These are phyloP conservation scores for Penicillium fuscoglaucum DNA, from an alignment of 2,329 filamentous ascomycete genomes.

Conservation along the genomic window DNA sequence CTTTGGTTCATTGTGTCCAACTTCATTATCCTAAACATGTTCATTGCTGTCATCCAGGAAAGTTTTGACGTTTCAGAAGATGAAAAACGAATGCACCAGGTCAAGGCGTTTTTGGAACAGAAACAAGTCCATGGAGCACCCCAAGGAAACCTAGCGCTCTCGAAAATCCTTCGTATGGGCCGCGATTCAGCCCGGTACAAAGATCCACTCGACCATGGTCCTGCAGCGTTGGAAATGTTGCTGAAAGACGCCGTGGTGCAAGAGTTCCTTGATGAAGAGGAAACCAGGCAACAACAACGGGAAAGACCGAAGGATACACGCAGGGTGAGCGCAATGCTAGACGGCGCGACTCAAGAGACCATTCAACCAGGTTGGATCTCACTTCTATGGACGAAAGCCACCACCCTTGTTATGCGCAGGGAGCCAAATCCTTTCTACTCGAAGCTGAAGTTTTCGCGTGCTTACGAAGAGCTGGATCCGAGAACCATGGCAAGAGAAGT, in stretches of 20 bases:
- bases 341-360: conserved; percentile 40
- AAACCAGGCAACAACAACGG: conserved; percentile 26
- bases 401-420: conserved; percentile 57
- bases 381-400: conserved; percentile 61
- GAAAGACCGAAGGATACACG: conserved; percentile 28
- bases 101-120: conserved; percentile 88
- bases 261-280: conserved; percentile 83
- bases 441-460: conserved; percentile 67
- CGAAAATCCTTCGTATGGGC: conserved; percentile 62
- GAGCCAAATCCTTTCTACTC: conserved; percentile 97
- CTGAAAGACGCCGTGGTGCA: conserved; percentile 93
- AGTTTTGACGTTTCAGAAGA: conserved; percentile 99
- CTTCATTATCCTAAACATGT: conserved; percentile 98
- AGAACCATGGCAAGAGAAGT: conserved; percentile 88
- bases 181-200: conserved; percentile 61
- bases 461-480: conserved; percentile 78
- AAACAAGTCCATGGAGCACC: conserved; percentile 73
- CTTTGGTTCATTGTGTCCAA: conserved; percentile 95
- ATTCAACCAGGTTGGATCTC: conserved; percentile 61
- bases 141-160: conserved; percentile 66
- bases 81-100: conserved; percentile 94
- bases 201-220: conserved; percentile 90
- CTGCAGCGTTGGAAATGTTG: conserved; percentile 91
- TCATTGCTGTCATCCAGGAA: conserved; percentile 99
- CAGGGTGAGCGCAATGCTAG: conserved; percentile 31